phyloP scores from a whole-genome alignment of 257 asterid species.

The Petunia secreta region DNA sequence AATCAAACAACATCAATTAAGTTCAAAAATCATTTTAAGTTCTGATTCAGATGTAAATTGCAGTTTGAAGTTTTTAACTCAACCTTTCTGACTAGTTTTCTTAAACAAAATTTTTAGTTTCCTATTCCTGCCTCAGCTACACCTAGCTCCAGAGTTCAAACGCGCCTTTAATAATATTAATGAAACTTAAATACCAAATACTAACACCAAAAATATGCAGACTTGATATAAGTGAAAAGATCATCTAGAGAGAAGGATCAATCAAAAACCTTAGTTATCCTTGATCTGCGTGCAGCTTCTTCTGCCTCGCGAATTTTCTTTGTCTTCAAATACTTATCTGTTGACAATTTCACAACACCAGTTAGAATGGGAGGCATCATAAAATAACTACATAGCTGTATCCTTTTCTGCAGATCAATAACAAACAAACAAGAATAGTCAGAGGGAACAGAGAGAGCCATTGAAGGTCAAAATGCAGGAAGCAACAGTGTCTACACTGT shows the following conservation, averaged over 20 bases:
- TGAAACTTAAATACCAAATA: background rate
- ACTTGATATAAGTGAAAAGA: background rate
- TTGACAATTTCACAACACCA: slow-evolving; percentile 29
- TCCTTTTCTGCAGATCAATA: background rate
- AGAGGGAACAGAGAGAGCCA: slow-evolving; percentile 7
- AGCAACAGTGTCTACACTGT: background rate
- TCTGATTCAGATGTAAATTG: background rate
- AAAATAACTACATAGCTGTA: slow-evolving; percentile 8
- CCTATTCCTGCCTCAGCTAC: slow-evolving; percentile 14
- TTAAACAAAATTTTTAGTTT: background rate
- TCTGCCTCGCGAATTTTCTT: slow-evolving; percentile 88
- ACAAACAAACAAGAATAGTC: slow-evolving; percentile 13
- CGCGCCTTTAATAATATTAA: background rate
- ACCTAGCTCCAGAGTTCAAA: slow-evolving; percentile 1
- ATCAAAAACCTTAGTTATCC: slow-evolving; percentile 77
- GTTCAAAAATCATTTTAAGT: slow-evolving; percentile 5
- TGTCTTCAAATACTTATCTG: slow-evolving; percentile 84
- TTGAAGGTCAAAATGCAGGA: background rate
- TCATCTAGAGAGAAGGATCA: slow-evolving; percentile 26
- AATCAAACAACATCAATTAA: background rate
- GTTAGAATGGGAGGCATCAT: slow-evolving; percentile 15
- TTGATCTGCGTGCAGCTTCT: slow-evolving; percentile 84
- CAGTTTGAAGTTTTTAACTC: background rate
- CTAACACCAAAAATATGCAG: slow-evolving; percentile 1
- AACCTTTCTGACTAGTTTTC: background rate